phyloP scores from a whole-genome alignment of 495 filamentous ascomycete species.

The Trichocladium uniseriatum region DNA sequence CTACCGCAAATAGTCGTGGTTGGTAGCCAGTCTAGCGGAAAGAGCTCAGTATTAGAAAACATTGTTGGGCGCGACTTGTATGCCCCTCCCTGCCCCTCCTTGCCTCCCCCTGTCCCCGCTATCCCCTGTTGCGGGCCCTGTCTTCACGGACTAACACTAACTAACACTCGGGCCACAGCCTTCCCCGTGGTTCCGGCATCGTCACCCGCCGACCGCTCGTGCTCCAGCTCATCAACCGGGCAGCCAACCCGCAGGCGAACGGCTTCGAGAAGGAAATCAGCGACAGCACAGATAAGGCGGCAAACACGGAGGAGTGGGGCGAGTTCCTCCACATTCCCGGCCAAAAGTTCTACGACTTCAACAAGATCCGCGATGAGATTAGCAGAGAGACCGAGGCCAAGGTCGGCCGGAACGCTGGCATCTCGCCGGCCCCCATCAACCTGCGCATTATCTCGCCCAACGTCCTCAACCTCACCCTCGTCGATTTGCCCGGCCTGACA shows the following conservation, averaged over 20 bases:
- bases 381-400: slow-evolving; percentile 93
- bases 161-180: slow-evolving; percentile 42
- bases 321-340: slow-evolving; percentile 98
- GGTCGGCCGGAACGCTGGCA: slow-evolving; percentile 91
- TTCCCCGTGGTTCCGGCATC: slow-evolving; percentile 96
- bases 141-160: neutral
- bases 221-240: slow-evolving; percentile 93
- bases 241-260: slow-evolving; percentile 53
- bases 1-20: slow-evolving; percentile 98
- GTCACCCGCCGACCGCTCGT: slow-evolving; percentile 94
- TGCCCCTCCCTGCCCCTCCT: slow-evolving; percentile 25
- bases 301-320: slow-evolving; percentile 94
- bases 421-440: slow-evolving; percentile 93
- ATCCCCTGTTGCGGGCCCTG: neutral
- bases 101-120: slow-evolving; percentile 3
- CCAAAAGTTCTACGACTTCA: slow-evolving; percentile 98
- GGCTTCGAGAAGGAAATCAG: slow-evolving; percentile 66
- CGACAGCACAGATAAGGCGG: slow-evolving; percentile 58
- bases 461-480: slow-evolving; percentile 92
- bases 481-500: slow-evolving; percentile 94
- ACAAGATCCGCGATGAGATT: slow-evolving; percentile 98
- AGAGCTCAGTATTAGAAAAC: slow-evolving; percentile 99
- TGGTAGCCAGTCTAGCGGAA: slow-evolving; percentile 97
- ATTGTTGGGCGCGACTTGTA: slow-evolving; percentile 99
- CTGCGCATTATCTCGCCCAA: slow-evolving; percentile 96